phyloP scores from a whole-genome alignment of 257 asterid species.

The Marsdenia floribunda region DNA sequence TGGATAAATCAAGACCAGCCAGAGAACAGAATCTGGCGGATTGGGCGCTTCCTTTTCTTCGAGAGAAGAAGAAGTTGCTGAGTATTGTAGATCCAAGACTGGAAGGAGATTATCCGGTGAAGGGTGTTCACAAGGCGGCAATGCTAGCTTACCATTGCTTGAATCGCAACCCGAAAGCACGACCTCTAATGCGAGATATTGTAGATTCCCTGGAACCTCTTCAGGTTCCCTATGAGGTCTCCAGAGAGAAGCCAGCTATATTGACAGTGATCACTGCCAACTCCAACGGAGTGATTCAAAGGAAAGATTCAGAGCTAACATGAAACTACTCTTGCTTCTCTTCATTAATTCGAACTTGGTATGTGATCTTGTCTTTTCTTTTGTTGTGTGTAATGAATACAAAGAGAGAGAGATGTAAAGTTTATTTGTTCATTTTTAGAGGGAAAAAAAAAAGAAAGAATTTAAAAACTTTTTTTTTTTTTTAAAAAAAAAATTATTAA shows the following conservation, averaged over 20 bases:
- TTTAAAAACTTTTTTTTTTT: neutral
- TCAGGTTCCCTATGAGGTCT: conserved; percentile 34
- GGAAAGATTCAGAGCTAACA: conserved; percentile 20
- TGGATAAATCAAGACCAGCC: conserved; percentile 72
- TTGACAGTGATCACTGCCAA: conserved; percentile 41
- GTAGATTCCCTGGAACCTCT: conserved; percentile 91
- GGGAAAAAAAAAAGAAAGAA: neutral
- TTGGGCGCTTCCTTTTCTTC: conserved; percentile 83
- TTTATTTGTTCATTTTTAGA: neutral
- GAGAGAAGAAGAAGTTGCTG: conserved; percentile 71
- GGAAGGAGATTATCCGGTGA: conserved; percentile 69
- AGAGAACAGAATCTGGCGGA: conserved; percentile 81
- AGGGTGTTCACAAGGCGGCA: conserved; percentile 74
- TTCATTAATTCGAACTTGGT: neutral
- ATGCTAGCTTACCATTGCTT: conserved; percentile 89
- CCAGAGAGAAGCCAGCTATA: conserved; percentile 29
- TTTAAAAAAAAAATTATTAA: no score
- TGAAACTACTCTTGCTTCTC: neutral
- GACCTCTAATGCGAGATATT: conserved; percentile 87
- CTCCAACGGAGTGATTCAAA: conserved; percentile 22
- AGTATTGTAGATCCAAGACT: conserved; percentile 75
- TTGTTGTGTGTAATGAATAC: neutral
- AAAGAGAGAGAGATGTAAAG: neutral
- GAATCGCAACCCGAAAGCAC: conserved; percentile 78
- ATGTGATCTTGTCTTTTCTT: neutral